Conservation (phyloP, 2,329 filamentous ascomycete genomes). For the Aureobasidium leucospermi region DNA sequence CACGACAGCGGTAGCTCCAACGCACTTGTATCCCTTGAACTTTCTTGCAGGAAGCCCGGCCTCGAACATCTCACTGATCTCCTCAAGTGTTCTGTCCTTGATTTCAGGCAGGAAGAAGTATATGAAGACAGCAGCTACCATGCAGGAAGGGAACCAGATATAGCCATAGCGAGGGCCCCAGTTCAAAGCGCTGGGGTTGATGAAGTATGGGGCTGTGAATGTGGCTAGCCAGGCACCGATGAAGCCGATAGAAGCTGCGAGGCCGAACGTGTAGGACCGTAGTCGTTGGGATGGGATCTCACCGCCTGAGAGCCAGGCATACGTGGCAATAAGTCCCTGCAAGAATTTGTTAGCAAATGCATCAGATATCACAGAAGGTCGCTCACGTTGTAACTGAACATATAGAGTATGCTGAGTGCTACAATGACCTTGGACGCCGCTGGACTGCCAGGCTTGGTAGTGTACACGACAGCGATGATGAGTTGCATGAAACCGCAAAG, state of each 20-base stretch:
- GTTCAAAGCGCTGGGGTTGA: conserved; percentile 46
- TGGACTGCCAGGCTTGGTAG: conserved; percentile 31
- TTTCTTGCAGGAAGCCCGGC: conserved; percentile 35
- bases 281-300: conserved; percentile 52
- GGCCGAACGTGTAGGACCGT: conserved; percentile 50
- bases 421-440: conserved; percentile 43
- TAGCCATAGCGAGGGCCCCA: conserved; percentile 54
- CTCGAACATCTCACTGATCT: conserved; percentile 49
- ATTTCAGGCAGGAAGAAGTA: conserved; percentile 49
- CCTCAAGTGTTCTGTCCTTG: conserved; percentile 46
- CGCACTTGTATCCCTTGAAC: conserved; percentile 35
- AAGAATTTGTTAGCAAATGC: background rate
- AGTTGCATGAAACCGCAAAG: conserved; percentile 50
- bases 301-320: conserved; percentile 51
- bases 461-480: conserved; percentile 47
- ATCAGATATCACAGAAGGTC: conserved; percentile 18
- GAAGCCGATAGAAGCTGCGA: conserved; percentile 47
- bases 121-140: conserved; percentile 28
- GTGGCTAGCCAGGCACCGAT: conserved; percentile 51
- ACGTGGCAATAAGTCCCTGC: conserved; percentile 42
- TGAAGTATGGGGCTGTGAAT: conserved; percentile 54
- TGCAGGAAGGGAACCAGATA: conserved; percentile 43
- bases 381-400: conserved; percentile 43
- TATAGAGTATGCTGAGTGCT: conserved; percentile 47
- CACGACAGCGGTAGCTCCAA: conserved; percentile 15